These are phyloP conservation scores for Quillaja saponaria DNA, from an alignment of 306 rosid genomes.

Conservation along the genomic window DNA sequence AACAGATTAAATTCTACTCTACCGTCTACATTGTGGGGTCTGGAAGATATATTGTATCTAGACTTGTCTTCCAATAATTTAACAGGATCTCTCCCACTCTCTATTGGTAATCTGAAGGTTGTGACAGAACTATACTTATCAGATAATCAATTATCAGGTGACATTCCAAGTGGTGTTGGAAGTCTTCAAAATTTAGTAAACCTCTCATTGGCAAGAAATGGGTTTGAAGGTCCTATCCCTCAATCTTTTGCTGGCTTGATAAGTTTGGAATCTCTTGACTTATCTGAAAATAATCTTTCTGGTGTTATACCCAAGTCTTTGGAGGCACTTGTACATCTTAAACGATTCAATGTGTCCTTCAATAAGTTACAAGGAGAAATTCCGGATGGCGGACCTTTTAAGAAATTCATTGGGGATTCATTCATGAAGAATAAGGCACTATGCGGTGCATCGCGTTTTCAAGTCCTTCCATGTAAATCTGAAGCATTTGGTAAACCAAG, in stretches of 20 bases:
- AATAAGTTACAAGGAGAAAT: neutral
- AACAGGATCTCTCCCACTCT: neutral
- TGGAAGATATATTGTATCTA: neutral
- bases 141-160: neutral
- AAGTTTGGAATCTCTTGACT: neutral
- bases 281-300: neutral
- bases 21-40: neutral
- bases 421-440: neutral
- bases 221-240: neutral
- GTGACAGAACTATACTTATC: constrained; percentile 1
- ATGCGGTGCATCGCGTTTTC: neutral
- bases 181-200: neutral
- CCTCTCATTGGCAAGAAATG: neutral
- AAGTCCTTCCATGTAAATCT: neutral
- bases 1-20: neutral
- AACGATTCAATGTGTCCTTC: neutral
- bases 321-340: neutral
- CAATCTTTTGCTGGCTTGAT: neutral
- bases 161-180: neutral
- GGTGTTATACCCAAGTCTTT: neutral
- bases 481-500: neutral
- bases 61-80: constrained; percentile 22
- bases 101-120: neutral
- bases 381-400: neutral
- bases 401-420: neutral